Base-by-base conservation (phyloP, 257 asterid genomes). In the Echium plantagineum region DNA sequence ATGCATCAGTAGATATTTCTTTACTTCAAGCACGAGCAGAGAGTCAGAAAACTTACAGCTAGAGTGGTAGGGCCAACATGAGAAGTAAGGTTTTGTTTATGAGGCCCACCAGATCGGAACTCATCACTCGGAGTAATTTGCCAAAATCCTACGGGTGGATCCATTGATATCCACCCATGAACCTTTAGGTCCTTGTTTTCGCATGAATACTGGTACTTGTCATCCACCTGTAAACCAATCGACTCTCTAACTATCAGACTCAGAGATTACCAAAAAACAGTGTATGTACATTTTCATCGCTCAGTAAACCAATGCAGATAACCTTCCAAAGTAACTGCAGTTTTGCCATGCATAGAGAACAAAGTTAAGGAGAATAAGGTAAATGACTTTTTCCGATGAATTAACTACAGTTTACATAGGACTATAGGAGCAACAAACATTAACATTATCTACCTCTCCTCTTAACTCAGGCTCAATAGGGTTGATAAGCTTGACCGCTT, bases 101-200 rank as follows among this genome's bases (percentile, higher is more conserved):
- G 60, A 48, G 94, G 96, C 66, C 95, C 95, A 2, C 96, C 91
- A 15, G 76, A 71, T 47, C 90, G 81, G 63, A 85, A 88, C 78
- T 88, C 96, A 64, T 72, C 76, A 71, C 88, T 78, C 3, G 96
- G 95, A 4, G 85, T 80, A 47, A 88, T 88, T 56, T 64, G 80
- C 96, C 96, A 88, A 71, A 88, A 88, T 9, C 94, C 96, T 15
- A 88, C 85, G 0, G 85, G 88, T 19, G 94, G 94, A 47, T 85
- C 81, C 31, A 68, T 68, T 62, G 86, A 76, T 70, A 88, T 81
- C 95, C 96, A 88, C 55, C 96, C 95, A 46, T 88, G 96, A 52
- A 85, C 94, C 56, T 66, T 72, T 30, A 74, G 69, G 30, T 85
- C 88, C 63, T 83, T 81, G 78, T 88, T 79, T 60, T 88, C 85